Percentiles rank a stretch among this genome's conserved stretches.
These are phyloP conservation scores for Chlamydomonas schloesseri DNA, from an alignment of 139 green algal genomes.

Conservation along the genomic window DNA sequence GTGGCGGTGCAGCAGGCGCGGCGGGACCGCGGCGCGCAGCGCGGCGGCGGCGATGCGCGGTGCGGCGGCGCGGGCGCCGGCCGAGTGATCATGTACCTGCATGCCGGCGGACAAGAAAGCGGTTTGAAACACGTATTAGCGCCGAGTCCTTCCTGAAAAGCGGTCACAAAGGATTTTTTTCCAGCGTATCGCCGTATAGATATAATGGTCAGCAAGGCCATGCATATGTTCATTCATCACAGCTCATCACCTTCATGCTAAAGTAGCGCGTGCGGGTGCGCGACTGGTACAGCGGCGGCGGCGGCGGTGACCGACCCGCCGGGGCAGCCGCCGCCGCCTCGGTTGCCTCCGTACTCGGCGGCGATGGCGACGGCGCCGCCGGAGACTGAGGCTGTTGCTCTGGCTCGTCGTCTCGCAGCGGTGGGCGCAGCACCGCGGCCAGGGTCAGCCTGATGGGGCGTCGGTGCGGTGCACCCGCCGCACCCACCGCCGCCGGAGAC, in stretches of 20 bases:
- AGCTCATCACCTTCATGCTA: constrained; percentile 38
- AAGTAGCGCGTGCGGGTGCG: not conserved
- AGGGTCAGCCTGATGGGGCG: no score
- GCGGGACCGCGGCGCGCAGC: not conserved
- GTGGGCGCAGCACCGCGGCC: no score
- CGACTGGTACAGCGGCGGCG: constrained; percentile 15
- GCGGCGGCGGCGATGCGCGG: not conserved
- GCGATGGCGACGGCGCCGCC: not conserved
- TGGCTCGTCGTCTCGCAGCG: no score
- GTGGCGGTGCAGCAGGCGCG: not conserved
- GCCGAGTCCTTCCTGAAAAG: no score
- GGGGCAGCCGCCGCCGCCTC: not conserved
- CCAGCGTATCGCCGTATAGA: no score
- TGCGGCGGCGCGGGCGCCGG: not conserved
- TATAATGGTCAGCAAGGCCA: no score
- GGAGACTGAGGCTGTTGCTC: not conserved
- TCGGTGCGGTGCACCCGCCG: no score
- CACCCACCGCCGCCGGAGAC: no score
- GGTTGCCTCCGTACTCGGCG: not conserved
- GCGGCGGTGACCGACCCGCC: not conserved
- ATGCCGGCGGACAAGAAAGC: no score
- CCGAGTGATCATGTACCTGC: constrained; percentile 11
- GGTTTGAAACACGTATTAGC: no score
- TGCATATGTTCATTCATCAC: no score
- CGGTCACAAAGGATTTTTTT: no score